Evolutionary conservation across 2,329 filamentous ascomycete genomes (phyloP).

Genomic region (Aspergillus japonicus): DNA sequence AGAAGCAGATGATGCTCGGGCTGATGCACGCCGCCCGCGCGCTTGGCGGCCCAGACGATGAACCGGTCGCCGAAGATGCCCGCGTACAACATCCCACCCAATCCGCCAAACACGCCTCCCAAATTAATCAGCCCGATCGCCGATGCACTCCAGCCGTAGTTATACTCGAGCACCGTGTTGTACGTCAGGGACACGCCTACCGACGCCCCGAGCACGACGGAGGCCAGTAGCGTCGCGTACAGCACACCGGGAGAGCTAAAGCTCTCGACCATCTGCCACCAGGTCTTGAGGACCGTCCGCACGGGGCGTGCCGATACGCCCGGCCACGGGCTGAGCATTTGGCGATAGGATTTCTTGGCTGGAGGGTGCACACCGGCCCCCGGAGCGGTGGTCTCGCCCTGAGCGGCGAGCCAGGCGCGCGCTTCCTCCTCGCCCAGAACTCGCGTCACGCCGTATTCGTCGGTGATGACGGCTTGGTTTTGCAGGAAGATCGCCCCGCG

Average conservation of each 20-base stretch:
- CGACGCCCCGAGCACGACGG: slow-evolving; percentile 38
- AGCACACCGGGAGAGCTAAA: slow-evolving; percentile 39
- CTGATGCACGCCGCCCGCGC: slow-evolving; percentile 32
- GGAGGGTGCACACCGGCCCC: not conserved
- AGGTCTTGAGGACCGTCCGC: slow-evolving; percentile 14
- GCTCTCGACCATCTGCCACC: slow-evolving; percentile 24
- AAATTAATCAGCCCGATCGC: slow-evolving; percentile 28
- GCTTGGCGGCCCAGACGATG: slow-evolving; percentile 31
- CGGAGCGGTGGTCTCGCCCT: not conserved
- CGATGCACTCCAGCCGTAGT: slow-evolving; percentile 34
- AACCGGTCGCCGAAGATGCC: slow-evolving; percentile 26
- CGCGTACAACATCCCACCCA: slow-evolving; percentile 29
- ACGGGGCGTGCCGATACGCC: slow-evolving; percentile 16
- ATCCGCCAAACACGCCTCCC: slow-evolving; percentile 27
- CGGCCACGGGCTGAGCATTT: slow-evolving; percentile 35
- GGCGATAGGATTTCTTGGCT: slow-evolving; percentile 12
- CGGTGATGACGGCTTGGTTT: slow-evolving; percentile 38
- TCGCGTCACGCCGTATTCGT: slow-evolving; percentile 41
- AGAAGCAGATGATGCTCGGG: slow-evolving; percentile 38
- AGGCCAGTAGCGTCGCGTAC: slow-evolving; percentile 39
- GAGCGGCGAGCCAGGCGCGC: slow-evolving; percentile 5
- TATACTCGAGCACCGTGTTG: slow-evolving; percentile 34
- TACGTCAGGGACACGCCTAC: slow-evolving; percentile 43
- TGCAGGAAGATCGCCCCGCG: slow-evolving; percentile 35
- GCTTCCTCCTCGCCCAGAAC: slow-evolving; percentile 35